Conservation (phyloP, 2,329 filamentous ascomycete species). For the Phaeoacremonium minimum region DNA sequence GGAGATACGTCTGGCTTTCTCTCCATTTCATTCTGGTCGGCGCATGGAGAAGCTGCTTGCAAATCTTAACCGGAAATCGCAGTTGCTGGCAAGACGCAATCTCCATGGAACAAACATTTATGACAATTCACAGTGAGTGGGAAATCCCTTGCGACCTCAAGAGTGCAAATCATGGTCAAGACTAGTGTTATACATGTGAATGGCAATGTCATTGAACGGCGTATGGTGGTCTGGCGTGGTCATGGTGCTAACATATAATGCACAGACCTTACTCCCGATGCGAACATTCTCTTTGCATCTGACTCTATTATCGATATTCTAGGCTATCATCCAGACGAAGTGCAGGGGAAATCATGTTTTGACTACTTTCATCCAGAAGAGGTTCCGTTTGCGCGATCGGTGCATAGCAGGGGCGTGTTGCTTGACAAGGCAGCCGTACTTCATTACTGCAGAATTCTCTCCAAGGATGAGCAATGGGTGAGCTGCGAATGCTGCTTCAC, state of each 20-base stretch:
- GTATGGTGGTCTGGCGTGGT: no score
- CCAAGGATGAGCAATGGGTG: constrained; percentile 67
- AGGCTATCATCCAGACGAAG: constrained; percentile 72
- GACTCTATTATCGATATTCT: constrained; percentile 81
- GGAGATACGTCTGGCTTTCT: no score
- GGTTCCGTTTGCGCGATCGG: constrained; percentile 65
- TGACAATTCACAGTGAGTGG: constrained; percentile 79
- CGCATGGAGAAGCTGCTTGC: constrained; percentile 16
- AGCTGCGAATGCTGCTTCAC: constrained; percentile 88
- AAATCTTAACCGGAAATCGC: constrained; percentile 3
- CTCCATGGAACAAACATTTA: constrained; percentile 80
- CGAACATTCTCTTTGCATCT: constrained; percentile 77
- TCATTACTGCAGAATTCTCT: constrained; percentile 70
- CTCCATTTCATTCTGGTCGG: no score
- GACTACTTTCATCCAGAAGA: constrained; percentile 85
- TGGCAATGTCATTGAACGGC: no score
- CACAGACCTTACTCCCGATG: constrained; percentile 68
- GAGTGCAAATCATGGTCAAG: no score
- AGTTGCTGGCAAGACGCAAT: constrained; percentile 5
- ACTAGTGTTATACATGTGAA: no score
- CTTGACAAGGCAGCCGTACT: constrained; percentile 83
- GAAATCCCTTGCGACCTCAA: constrained; percentile 5
- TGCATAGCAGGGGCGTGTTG: constrained; percentile 69
- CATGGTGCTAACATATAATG: no score
- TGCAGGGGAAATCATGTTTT: constrained; percentile 73